A percentile compares a stretch with the other conserved stretches of the same genome.
phyloP scores from a whole-genome alignment of 352 stramenopile species.

The Globisporangium nagaii region DNA sequence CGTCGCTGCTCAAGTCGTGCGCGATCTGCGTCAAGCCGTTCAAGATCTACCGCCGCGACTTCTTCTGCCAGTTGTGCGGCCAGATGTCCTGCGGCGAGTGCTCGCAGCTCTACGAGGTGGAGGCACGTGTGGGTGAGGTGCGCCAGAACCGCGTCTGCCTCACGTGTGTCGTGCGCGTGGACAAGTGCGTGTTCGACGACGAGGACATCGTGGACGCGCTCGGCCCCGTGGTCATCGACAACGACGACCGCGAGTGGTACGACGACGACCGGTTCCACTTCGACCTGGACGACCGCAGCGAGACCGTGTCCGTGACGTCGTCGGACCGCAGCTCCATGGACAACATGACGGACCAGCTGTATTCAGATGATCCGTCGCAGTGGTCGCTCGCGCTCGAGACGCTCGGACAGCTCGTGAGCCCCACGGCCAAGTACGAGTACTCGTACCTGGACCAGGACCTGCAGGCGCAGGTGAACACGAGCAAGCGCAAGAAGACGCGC shows the following conservation, averaged over 20 bases:
- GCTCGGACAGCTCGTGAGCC: slow-evolving; percentile 32
- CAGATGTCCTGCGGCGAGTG: slow-evolving; percentile 37
- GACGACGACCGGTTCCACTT: slow-evolving; percentile 11
- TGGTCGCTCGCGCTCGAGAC: slow-evolving; percentile 38
- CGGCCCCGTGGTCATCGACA: slow-evolving; percentile 34
- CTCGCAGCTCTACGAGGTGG: slow-evolving; percentile 39
- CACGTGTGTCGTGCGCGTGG: slow-evolving; percentile 34
- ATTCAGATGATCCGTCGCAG: slow-evolving; percentile 30
- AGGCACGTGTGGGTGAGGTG: slow-evolving; percentile 29
- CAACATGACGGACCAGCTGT: slow-evolving; percentile 28
- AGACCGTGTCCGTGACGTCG: neutral
- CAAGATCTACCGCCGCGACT: slow-evolving; percentile 34
- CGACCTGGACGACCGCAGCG: slow-evolving; percentile 5
- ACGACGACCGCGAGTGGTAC: slow-evolving; percentile 38
- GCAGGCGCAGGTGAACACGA: neutral
- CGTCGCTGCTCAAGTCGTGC: slow-evolving; percentile 22
- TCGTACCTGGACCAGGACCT: neutral
- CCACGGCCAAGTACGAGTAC: slow-evolving; percentile 7
- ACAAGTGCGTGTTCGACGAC: slow-evolving; percentile 42
- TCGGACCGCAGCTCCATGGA: slow-evolving; percentile 8
- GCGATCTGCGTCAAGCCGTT: slow-evolving; percentile 43
- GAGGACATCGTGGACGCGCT: slow-evolving; percentile 35
- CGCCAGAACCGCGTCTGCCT: slow-evolving; percentile 38
- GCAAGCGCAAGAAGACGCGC: slow-evolving; percentile 9
- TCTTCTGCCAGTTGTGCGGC: slow-evolving; percentile 51